phyloP scores from a whole-genome alignment of 768 basidiomycete genomes.

The Tricholoma terreum region DNA sequence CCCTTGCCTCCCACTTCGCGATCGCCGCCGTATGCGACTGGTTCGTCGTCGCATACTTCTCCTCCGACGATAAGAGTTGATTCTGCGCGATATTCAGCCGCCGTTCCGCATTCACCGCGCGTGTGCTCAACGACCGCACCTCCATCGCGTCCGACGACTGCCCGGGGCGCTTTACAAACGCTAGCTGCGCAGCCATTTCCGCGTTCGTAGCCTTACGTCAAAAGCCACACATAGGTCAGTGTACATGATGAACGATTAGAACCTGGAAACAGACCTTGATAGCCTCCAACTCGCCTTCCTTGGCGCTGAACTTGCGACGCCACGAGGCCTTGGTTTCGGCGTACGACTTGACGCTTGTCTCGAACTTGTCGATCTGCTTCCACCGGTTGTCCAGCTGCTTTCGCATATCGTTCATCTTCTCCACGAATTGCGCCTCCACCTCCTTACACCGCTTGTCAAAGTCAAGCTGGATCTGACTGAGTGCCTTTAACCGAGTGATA shows the following conservation, averaged over 20 bases:
- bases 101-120: slow-evolving; percentile 83
- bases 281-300: slow-evolving; percentile 88
- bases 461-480: slow-evolving; percentile 80
- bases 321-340: slow-evolving; percentile 79
- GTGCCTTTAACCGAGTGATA: slow-evolving; percentile 77
- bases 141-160: slow-evolving; percentile 60
- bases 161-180: slow-evolving; percentile 56
- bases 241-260: background rate
- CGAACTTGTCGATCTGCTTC: slow-evolving; percentile 93
- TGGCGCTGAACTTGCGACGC: slow-evolving; percentile 77
- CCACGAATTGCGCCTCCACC: slow-evolving; percentile 65
- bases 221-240: background rate
- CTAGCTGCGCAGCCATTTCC: slow-evolving; percentile 72
- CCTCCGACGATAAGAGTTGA: slow-evolving; percentile 80
- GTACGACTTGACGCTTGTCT: slow-evolving; percentile 76
- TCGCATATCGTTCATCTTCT: slow-evolving; percentile 74
- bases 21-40: slow-evolving; percentile 73
- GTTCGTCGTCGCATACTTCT: slow-evolving; percentile 73
- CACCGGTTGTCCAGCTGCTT: slow-evolving; percentile 86
- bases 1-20: slow-evolving; percentile 91
- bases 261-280: slow-evolving; percentile 56
- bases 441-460: slow-evolving; percentile 87
- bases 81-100: slow-evolving; percentile 83
- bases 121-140: slow-evolving; percentile 62
- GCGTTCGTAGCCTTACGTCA: slow-evolving; percentile 60